Base-by-base conservation (phyloP, 345 rosid species). In the Populus pruinosa region DNA sequence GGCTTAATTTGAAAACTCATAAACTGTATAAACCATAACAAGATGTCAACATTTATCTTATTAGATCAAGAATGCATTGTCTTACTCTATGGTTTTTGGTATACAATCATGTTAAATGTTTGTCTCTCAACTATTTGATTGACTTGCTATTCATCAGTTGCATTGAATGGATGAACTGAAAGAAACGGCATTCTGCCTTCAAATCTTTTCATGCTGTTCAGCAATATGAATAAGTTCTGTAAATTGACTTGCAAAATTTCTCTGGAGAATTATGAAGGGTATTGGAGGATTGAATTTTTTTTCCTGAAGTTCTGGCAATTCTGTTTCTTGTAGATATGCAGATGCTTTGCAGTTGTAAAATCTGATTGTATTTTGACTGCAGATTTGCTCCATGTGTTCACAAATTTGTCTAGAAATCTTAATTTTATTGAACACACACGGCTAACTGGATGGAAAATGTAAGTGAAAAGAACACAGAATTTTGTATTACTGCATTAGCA, bases 381-480 rank as follows among this genome's bases (percentile, higher is more conserved):
- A 91, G 97, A 92, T 89, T 75, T 94, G 82, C 86, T 94, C 56
- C 77, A 89, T 83, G 95, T 88, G 69, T 88, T 94, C 79, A 87
- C 98, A 63, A 94, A 94, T 78, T 39, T 92, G 80, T 92, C 98
- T 8, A 80, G 91, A 83, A 83, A 79, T 80, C 83, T 90, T 71
- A 94, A 94, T 82, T 94, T 94, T 87, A 90, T 94, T 31, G 97
- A 94, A 76, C 90, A 94, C 79, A 84, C 84, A 72, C 90, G 81
- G 83, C 89, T 92, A 68, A 83, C 91, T 73, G 98, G 98, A 23
- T 94, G 97, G 98, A 94, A 94, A 84, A 85, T 94, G 97, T 94
- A 91, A 90, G 96, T 76, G 29, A 67, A 65, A 74, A 65, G 36
- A 47, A 47, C 1, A 47, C 53, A 47, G 53, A 47, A 47, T 6